Evolutionary conservation across 2,329 filamentous ascomycete species (phyloP), one percentile per base, ranked within the genome.

Genomic region (Botrytis fragariae): DNA sequence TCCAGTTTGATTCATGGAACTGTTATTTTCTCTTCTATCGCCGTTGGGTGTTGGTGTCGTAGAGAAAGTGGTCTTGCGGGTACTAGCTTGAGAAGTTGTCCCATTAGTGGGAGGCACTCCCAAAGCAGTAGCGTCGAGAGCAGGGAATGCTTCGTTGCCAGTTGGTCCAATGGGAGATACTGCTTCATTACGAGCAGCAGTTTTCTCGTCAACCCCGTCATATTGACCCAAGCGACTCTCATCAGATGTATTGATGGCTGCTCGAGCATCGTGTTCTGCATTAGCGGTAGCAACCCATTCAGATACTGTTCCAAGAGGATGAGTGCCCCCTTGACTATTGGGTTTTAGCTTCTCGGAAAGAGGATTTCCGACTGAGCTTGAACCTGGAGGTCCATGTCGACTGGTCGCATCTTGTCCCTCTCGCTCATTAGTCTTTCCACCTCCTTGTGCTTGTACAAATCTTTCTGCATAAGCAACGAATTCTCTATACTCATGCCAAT

Each of bases 401-500:
- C 79, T 78, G 14, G 73, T 65, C 16, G 78, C 71, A 59, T 82
- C 80, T 73, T 80, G 78, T 32, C 75, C 76, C 48, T 80, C 77
- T n/a, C 77, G 75, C 44, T 81, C 79, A 51, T 76, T 76, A 68
- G 78, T 81, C 69, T 81, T 81, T 29, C 65, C 72, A 37, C 76
- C 79, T 35, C 76, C 77, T 83, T 85, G 48, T 80, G 81, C 42
- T 83, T 44, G 84, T 81, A 74, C 88, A 84, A 99, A 98, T 63
- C 90, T 89, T 77, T 92, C 90, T 29, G 88, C 87, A 81, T 98
- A 98, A 7, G 90, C 87, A 71, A 89, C 75, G 68, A 77, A 80
- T 59, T 81, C 79, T 9, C 73, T 78, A 83, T 99, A 99, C 76
- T 97, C 93, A 77, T 92, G 91, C 96, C 96, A 99, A 61, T 92